Conservation (phyloP, 1,284 basidiomycete species). For the Microbotryomycetes sp. region DNA sequence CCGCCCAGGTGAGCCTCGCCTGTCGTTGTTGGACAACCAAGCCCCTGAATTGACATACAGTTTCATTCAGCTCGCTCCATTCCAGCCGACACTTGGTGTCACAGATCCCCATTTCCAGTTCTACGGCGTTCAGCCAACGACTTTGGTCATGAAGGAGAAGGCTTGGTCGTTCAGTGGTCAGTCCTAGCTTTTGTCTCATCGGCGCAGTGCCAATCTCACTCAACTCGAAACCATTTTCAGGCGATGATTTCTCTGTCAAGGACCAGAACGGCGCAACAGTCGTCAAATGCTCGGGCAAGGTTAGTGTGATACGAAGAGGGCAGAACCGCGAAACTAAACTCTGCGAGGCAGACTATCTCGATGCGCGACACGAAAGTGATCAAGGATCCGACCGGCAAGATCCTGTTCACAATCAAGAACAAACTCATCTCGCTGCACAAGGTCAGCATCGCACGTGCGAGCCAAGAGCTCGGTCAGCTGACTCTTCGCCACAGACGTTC, state of each 20-base stretch:
- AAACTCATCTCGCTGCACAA: conserved; percentile 37
- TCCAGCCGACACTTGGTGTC: neutral
- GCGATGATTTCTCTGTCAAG: conserved; percentile 37
- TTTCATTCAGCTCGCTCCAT: neutral
- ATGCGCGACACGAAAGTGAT: conserved; percentile 30
- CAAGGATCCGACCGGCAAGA: conserved; percentile 34
- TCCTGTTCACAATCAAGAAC: conserved; percentile 36
- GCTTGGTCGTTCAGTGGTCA: conserved; percentile 40
- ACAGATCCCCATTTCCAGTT: conserved; percentile 25
- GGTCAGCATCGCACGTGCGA: conserved; percentile 14
- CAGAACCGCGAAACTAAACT: conserved; percentile 16
- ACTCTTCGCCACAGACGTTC: neutral
- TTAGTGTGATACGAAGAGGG: conserved; percentile 36
- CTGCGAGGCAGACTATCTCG: neutral
- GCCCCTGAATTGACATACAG: neutral
- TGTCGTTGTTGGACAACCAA: too few relatives aligned
- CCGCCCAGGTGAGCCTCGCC: neutral
- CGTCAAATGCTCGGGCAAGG: conserved; percentile 35
- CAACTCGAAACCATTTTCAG: neutral
- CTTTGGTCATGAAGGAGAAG: conserved; percentile 40
- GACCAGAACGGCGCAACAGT: conserved; percentile 37
- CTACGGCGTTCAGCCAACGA: conserved; percentile 35
- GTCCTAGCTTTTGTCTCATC: neutral
- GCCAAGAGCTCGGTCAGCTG: neutral
- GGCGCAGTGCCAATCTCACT: neutral